A percentile compares a stretch with the other conserved stretches of the same genome.
These are phyloP conservation scores for Dioscorea zingiberensis DNA, from an alignment of 106 monocot genomes.

Conservation along the genomic window DNA sequence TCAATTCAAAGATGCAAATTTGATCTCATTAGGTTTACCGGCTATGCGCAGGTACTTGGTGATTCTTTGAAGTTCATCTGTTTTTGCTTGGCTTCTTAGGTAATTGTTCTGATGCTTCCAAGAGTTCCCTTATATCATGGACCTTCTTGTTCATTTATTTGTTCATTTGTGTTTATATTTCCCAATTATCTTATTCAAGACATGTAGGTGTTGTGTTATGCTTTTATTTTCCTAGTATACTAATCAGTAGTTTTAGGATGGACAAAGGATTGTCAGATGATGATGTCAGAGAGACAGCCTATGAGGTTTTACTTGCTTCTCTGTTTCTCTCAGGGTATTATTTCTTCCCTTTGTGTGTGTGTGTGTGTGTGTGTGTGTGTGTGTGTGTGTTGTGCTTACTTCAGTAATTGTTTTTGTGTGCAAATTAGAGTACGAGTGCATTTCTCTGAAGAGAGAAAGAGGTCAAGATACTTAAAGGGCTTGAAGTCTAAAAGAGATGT, in stretches of 20 bases:
- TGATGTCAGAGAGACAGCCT: constrained; percentile 58
- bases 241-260: constrained; percentile 38
- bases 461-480: constrained; percentile 27
- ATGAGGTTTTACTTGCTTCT: constrained; percentile 68
- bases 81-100: too few relatives aligned
- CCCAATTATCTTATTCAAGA: too few relatives aligned
- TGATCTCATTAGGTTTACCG: constrained; percentile 39
- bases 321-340: constrained; percentile 38
- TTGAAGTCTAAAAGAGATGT: constrained; percentile 38
- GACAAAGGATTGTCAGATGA: constrained; percentile 51
- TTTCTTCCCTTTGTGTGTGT: background rate
- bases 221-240: constrained; percentile 17
- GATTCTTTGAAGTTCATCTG: too few relatives aligned
- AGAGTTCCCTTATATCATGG: too few relatives aligned
- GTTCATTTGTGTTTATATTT: too few relatives aligned
- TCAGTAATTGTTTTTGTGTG: background rate
- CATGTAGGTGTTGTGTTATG: too few relatives aligned
- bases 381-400: background rate
- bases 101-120: too few relatives aligned
- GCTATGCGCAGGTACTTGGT: too few relatives aligned
- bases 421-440: constrained; percentile 17
- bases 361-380: background rate
- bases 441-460: constrained; percentile 36
- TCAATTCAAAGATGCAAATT: constrained; percentile 19
- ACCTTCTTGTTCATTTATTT: too few relatives aligned